phyloP scores from a whole-genome alignment of 75 land plant species.

The Pseudotsuga menziesii region DNA sequence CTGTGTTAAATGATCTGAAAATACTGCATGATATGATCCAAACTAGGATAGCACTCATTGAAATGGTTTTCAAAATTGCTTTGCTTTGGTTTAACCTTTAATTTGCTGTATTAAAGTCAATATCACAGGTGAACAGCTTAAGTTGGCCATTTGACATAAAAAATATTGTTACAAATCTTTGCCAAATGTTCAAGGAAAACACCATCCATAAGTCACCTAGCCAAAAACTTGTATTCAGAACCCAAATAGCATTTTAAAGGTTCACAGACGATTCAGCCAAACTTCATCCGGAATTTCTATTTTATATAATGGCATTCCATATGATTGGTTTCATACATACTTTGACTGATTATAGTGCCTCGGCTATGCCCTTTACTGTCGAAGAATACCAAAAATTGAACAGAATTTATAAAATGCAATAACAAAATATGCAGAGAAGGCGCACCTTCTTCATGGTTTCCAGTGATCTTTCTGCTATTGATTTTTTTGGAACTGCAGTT shows the following conservation, averaged over 20 bases:
- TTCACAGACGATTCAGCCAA: background rate
- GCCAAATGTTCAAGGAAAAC: background rate
- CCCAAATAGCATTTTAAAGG: background rate
- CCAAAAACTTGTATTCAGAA: background rate
- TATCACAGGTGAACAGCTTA: background rate
- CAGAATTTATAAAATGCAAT: too few relatives aligned
- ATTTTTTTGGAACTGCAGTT: slow-evolving; percentile 21
- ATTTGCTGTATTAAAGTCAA: background rate
- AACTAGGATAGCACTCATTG: background rate
- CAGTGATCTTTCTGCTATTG: slow-evolving; percentile 37
- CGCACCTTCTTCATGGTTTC: slow-evolving; percentile 38
- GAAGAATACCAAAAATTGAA: background rate
- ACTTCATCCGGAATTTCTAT: background rate
- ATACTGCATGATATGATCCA: background rate
- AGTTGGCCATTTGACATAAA: background rate
- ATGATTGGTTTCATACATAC: background rate
- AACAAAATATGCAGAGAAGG: background rate
- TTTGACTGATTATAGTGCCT: background rate
- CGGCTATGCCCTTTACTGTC: background rate
- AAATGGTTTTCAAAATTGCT: background rate
- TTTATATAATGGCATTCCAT: background rate
- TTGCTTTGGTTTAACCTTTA: background rate
- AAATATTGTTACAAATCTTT: background rate
- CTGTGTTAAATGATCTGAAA: background rate
- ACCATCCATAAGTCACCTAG: background rate